phyloP scores from a whole-genome alignment of 2,329 filamentous ascomycete species.

The Penicillium crustosum region DNA sequence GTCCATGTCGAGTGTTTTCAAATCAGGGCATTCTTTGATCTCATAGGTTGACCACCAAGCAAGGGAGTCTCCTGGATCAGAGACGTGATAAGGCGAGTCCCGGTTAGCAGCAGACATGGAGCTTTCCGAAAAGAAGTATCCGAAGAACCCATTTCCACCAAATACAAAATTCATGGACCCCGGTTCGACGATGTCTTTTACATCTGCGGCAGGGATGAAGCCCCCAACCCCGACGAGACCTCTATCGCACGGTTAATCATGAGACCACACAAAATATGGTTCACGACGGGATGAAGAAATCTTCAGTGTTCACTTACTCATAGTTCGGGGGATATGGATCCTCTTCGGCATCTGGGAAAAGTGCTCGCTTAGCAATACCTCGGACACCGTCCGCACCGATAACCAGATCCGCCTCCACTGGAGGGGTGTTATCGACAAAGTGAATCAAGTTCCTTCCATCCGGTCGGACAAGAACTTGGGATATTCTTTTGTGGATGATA shows the following conservation, averaged over 20 bases:
- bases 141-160: conserved; percentile 53
- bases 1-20: conserved; percentile 32
- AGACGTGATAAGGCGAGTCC: conserved; percentile 28
- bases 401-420: conserved; percentile 42
- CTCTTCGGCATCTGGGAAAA: conserved; percentile 37
- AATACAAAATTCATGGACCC: conserved; percentile 47
- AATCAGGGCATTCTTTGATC: conserved; percentile 34
- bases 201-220: conserved; percentile 38
- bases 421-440: conserved; percentile 37
- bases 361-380: conserved; percentile 35
- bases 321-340: conserved; percentile 43
- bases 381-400: conserved; percentile 47
- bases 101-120: conserved; percentile 20
- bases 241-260: conserved; percentile 18
- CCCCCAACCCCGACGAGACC: conserved; percentile 50
- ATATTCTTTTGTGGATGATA: conserved; percentile 37
- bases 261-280: neutral
- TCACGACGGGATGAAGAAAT: neutral
- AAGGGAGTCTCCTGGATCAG: conserved; percentile 33
- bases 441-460: conserved; percentile 29
- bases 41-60: conserved; percentile 51
- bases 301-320: conserved; percentile 32
- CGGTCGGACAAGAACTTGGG: conserved; percentile 26
- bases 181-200: conserved; percentile 33
- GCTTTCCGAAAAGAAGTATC: conserved; percentile 44